Evolutionary conservation across 306 rosid genomes (phyloP).

Genomic region (Cucurbita moschata): DNA sequence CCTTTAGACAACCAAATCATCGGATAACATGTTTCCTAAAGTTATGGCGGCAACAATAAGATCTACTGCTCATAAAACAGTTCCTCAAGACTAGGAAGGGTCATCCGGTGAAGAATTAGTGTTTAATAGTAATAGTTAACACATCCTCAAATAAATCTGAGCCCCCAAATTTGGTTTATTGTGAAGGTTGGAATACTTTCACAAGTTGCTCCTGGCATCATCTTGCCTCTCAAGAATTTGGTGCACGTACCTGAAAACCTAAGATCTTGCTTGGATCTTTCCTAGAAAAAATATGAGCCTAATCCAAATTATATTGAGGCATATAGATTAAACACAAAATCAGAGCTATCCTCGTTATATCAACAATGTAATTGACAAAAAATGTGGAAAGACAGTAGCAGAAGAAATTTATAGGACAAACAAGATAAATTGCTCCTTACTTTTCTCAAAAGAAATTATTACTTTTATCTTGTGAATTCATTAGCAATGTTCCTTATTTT

Average conservation of each 20-base stretch:
- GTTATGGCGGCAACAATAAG: too few species aligned
- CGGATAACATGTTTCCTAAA: too few species aligned
- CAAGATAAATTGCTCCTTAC: not conserved
- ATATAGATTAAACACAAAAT: not conserved
- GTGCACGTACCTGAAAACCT: not conserved
- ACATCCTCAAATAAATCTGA: not conserved
- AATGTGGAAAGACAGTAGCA: not conserved
- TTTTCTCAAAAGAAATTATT: too few species aligned
- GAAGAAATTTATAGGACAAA: not conserved
- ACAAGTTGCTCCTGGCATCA: not conserved
- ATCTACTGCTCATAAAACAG: not conserved
- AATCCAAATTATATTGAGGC: not conserved
- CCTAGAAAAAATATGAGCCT: not conserved
- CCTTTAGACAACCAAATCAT: too few species aligned
- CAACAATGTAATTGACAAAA: not conserved
- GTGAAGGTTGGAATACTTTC: not conserved
- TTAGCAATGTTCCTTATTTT: not conserved
- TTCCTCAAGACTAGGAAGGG: not conserved
- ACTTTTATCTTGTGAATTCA: too few species aligned
- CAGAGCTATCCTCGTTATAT: not conserved
- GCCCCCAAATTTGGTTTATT: not conserved
- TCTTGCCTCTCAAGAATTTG: not conserved
- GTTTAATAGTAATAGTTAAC: not conserved
- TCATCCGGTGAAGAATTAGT: not conserved
- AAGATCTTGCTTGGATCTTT: not conserved